Conservation (phyloP, 257 asterid genomes). For the Lavandula angustifolia region DNA sequence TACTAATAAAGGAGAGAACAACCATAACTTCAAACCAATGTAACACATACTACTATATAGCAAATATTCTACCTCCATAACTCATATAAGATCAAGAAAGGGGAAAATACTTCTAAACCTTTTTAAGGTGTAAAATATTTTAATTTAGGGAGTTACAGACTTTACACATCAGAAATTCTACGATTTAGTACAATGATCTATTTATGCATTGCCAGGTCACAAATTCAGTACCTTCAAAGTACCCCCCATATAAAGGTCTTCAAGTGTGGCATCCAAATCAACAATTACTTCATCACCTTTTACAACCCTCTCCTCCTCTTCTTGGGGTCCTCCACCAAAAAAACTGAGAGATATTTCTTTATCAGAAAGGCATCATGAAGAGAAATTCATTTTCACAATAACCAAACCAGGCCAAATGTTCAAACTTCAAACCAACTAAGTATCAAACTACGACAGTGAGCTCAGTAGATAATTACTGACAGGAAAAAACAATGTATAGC, state of each 20-base stretch:
- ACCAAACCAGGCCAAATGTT: slow-evolving; percentile 4
- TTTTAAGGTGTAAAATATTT: background rate
- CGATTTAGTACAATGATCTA: background rate
- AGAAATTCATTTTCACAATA: slow-evolving; percentile 22
- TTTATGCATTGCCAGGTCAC: background rate
- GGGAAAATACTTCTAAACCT: background rate
- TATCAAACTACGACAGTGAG: background rate
- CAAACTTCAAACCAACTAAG: background rate
- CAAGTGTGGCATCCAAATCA: slow-evolving; percentile 91
- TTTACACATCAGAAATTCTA: background rate
- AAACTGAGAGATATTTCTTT: slow-evolving; percentile 46
- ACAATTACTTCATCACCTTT: slow-evolving; percentile 94
- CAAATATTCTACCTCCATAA: background rate
- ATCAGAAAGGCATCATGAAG: slow-evolving; percentile 27
- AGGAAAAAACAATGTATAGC: background rate
- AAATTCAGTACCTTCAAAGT: slow-evolving; percentile 68
- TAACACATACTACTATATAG: background rate
- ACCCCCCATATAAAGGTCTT: slow-evolving; percentile 95
- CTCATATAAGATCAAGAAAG: background rate
- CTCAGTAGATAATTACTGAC: background rate
- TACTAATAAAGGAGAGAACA: background rate
- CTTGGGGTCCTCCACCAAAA: slow-evolving; percentile 94
- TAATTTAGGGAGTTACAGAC: background rate
- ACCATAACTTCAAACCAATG: slow-evolving; percentile 10
- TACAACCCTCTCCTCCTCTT: slow-evolving; percentile 88